A percentile compares a stretch with the other conserved stretches of the same genome.
phyloP scores from a whole-genome alignment of 2,329 filamentous ascomycete species.

The Trichophyton rubrum region DNA sequence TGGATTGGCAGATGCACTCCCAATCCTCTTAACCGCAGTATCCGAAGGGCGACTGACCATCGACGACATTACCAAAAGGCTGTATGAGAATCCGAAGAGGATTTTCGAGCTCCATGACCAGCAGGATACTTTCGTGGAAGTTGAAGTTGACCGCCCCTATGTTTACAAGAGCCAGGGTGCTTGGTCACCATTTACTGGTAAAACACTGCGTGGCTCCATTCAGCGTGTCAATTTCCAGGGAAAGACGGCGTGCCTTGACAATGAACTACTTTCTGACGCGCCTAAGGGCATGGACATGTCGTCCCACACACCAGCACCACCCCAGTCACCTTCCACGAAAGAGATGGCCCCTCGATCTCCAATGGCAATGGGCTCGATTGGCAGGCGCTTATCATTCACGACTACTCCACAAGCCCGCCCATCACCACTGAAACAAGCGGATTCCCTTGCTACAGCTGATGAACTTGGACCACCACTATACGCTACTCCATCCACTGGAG shows the following conservation, averaged over 20 bases:
- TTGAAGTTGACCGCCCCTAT: conserved; percentile 63
- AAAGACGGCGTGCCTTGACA: conserved; percentile 63
- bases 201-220: conserved; percentile 54
- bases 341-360: conserved; percentile 31
- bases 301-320: conserved; percentile 40
- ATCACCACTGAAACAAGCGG: conserved; percentile 18
- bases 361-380: conserved; percentile 26
- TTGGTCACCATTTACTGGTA: conserved; percentile 64
- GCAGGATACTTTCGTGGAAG: conserved; percentile 57
- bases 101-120: conserved; percentile 78
- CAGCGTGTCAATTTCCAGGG: conserved; percentile 65
- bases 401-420: conserved; percentile 27
- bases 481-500: conserved; percentile 38
- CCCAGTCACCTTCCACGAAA: conserved; percentile 32
- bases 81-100: conserved; percentile 66
- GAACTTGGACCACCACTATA: conserved; percentile 32
- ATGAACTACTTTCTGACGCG: conserved; percentile 45
- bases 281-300: conserved; percentile 64
- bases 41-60: conserved; percentile 59
- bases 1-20: conserved; percentile 61
- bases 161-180: conserved; percentile 38
- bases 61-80: conserved; percentile 56
- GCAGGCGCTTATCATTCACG: conserved; percentile 27
- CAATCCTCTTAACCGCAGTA: conserved; percentile 63
- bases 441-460: conserved; percentile 17